Percentiles rank a stretch among this genome's conserved stretches.
Conservation (phyloP, 345 rosid species). For the Aurinia saxatilis region DNA sequence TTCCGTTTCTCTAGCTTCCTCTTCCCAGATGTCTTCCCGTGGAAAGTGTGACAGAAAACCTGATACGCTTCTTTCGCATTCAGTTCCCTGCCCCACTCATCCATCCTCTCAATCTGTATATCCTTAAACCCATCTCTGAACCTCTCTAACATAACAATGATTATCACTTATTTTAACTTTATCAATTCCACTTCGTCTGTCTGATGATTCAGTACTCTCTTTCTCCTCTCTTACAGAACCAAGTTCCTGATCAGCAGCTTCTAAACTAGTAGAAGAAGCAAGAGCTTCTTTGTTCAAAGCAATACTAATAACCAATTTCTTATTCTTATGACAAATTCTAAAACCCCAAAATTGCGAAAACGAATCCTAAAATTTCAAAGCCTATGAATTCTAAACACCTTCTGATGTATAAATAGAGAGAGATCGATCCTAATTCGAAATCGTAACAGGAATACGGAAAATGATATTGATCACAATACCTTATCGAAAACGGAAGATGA, state of each 20-base stretch:
- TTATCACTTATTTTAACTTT: neutral
- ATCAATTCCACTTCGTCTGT: neutral
- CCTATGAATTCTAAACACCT: neutral
- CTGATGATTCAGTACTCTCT: neutral
- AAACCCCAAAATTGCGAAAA: too few species aligned
- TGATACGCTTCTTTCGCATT: slow-evolving; percentile 6
- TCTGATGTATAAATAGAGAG: neutral
- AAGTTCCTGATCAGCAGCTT: slow-evolving; percentile 1
- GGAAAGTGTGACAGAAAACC: slow-evolving; percentile 4
- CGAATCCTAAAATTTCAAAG: too few species aligned
- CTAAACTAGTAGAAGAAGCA: slow-evolving; percentile 11
- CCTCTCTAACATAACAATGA: neutral
- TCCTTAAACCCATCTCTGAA: slow-evolving; percentile 9
- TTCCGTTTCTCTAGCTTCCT: slow-evolving; percentile 14
- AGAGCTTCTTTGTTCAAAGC: neutral
- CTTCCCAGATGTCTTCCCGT: slow-evolving; percentile 21
- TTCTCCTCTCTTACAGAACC: slow-evolving; percentile 1
- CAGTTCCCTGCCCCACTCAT: slow-evolving; percentile 13
- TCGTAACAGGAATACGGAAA: neutral
- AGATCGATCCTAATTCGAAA: neutral
- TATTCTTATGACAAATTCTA: too few species aligned
- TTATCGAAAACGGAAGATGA: neutral
- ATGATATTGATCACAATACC: neutral
- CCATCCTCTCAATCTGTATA: slow-evolving; percentile 5
- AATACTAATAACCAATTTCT: slow-evolving; percentile 3